phyloP scores from a whole-genome alignment of 2,329 filamentous ascomycete genomes.

The Massarina eburnea region DNA sequence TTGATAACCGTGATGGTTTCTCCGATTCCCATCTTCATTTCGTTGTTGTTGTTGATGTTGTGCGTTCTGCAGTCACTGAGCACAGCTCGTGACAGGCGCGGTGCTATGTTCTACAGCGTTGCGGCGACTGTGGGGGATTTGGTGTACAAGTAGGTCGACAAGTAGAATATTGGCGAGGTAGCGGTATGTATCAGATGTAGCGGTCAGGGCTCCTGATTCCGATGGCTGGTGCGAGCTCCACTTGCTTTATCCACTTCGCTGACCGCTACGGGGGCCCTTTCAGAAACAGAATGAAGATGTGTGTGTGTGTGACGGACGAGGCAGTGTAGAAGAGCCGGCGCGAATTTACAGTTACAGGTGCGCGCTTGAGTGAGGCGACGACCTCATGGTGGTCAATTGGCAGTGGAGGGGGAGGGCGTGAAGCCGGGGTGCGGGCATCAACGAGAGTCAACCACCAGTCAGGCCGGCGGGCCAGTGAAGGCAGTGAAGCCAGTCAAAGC shows the following conservation, averaged over 20 bases:
- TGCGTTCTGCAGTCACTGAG: conserved; percentile 12
- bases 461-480: conserved; percentile 11
- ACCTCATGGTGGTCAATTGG: conserved; percentile 15
- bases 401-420: conserved; percentile 24
- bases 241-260: conserved; percentile 14
- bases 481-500: too few species aligned
- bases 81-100: conserved; percentile 18
- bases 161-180: conserved; percentile 8
- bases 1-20: conserved; percentile 90
- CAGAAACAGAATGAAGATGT: too few species aligned
- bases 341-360: not conserved
- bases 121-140: conserved; percentile 18
- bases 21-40: conserved; percentile 52
- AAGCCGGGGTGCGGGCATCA: conserved; percentile 11
- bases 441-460: conserved; percentile 10
- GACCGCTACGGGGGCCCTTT: not conserved
- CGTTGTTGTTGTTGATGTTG: conserved; percentile 16
- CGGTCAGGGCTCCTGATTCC: conserved; percentile 13
- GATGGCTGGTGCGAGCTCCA: conserved; percentile 5
- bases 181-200: not conserved
- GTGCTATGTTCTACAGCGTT: conserved; percentile 22
- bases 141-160: conserved; percentile 28
- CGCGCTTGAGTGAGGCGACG: conserved; percentile 27
- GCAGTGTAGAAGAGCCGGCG: not conserved
- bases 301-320: too few species aligned